Base-by-base conservation (phyloP, 345 rosid genomes). In the Tarenaya hassleriana region DNA sequence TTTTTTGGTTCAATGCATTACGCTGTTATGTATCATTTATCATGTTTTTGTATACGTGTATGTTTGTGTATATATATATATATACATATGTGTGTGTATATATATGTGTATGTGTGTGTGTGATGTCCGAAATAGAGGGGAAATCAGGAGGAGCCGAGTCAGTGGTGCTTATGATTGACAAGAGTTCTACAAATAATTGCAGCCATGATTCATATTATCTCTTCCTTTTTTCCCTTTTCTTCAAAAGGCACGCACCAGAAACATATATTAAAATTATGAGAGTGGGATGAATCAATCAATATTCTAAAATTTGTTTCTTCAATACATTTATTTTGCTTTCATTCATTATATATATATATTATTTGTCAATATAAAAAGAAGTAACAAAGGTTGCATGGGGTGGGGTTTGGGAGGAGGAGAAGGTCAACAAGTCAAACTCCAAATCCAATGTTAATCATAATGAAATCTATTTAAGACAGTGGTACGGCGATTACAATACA, bases 91-190 rank as follows among this genome's bases (percentile, higher is more conserved):
- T 43, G 3, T 4, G n/a, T 12, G 44, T 50, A 34, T n/a, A 51
- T 33, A 21, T 44, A 24, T 56, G 10, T 50, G 17, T 35, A 1
- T 11, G 9, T 35, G 9, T 40, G 5, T 38, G 47, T 46, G 63
- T 53, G 55, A 58, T 65, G 50, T 37, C 60, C 21, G 32, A 10
- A 58, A 52, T 52, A 51, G 49, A 51, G 56, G 46, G 50, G 45
- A 55, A 31, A 48, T 49, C 47, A 64, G 63, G 50, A 64, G 51
- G 49, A 53, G 52, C 44, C 53, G 5, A 24, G 18, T 58, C 16
- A 65, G 57, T 58, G 57, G 69, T 58, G 64, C 54, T 51, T 65
- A 58, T 58, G 64, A 65, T 58, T 58, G 64, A 65, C 69, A 58
- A 58, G 52, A 51, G 69, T 38, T 52, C 34, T 58, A 48, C 33